phyloP scores from a whole-genome alignment of 2,329 filamentous ascomycete genomes.

The Emydomyces testavorans region DNA sequence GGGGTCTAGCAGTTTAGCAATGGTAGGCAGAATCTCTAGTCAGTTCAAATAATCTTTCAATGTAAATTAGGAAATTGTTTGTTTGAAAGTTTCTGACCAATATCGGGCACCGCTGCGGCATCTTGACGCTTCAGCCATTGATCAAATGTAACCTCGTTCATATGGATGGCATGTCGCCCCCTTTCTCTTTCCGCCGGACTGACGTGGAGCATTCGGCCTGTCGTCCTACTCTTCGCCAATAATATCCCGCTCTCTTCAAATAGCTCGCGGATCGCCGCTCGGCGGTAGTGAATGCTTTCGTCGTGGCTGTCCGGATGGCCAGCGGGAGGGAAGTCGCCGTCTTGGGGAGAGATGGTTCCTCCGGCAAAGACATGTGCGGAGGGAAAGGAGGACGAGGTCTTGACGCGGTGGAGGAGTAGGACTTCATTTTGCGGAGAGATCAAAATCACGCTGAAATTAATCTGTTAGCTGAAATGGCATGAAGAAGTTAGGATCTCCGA shows the following conservation, averaged over 20 bases:
- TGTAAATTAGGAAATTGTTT: not conserved
- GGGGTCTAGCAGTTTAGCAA: slow-evolving; percentile 20
- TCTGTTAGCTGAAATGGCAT: not conserved
- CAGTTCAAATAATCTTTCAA: slow-evolving; percentile 3
- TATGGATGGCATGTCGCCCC: slow-evolving; percentile 59
- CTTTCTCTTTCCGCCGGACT: slow-evolving; percentile 48
- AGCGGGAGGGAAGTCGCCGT: slow-evolving; percentile 48
- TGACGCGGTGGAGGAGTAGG: slow-evolving; percentile 73
- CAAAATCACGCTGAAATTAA: slow-evolving; percentile 55
- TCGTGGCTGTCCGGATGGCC: slow-evolving; percentile 49
- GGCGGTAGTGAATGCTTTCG: slow-evolving; percentile 63
- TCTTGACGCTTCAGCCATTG: slow-evolving; percentile 47
- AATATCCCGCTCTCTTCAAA: slow-evolving; percentile 93
- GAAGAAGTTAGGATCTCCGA: not conserved
- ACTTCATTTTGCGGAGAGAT: slow-evolving; percentile 80
- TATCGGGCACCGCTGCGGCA: slow-evolving; percentile 42
- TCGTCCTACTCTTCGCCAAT: slow-evolving; percentile 44
- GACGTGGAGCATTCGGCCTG: slow-evolving; percentile 48
- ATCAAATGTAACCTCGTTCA: slow-evolving; percentile 51
- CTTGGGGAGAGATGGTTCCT: slow-evolving; percentile 65
- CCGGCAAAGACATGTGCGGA: slow-evolving; percentile 94
- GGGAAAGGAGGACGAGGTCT: slow-evolving; percentile 71
- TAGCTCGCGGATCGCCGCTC: slow-evolving; percentile 76
- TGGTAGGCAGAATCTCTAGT: not conserved
- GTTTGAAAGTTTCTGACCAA: slow-evolving; percentile 34